phyloP scores from a whole-genome alignment of 148 eudicot genomes.

The Pouteria glomerata region DNA sequence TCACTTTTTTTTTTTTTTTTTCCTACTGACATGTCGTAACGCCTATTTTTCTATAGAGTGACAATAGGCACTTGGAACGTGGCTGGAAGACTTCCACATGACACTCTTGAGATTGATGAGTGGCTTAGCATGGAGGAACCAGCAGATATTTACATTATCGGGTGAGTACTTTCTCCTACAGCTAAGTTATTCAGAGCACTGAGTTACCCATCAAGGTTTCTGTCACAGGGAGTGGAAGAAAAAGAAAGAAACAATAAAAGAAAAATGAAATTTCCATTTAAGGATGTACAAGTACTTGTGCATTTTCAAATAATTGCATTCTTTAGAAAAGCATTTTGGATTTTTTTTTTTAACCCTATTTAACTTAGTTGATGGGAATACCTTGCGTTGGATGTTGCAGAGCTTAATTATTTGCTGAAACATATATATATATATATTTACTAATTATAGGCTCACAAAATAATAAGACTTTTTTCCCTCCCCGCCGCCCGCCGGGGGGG shows the following conservation, averaged over 20 bases:
- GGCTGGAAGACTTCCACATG: slow-evolving; percentile 65
- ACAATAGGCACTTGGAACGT: slow-evolving; percentile 89
- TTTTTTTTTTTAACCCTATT: too few relatives aligned
- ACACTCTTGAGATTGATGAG: slow-evolving; percentile 67
- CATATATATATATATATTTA: too few relatives aligned
- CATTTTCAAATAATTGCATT: background rate
- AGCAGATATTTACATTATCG: slow-evolving; percentile 79
- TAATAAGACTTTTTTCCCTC: too few relatives aligned
- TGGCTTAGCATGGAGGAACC: slow-evolving; percentile 82
- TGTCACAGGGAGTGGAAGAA: background rate
- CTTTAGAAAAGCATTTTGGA: background rate
- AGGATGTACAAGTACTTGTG: background rate
- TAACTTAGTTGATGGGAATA: too few relatives aligned
- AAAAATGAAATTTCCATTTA: background rate
- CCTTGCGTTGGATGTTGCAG: too few relatives aligned
- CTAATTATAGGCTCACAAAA: too few relatives aligned
- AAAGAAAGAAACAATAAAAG: background rate
- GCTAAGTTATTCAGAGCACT: background rate
- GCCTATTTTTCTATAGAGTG: slow-evolving; percentile 35
- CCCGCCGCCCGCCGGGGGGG: too few relatives aligned
- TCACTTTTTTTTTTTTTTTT: background rate
- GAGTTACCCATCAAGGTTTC: background rate
- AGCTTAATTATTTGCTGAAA: too few relatives aligned
- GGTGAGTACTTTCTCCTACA: slow-evolving; percentile 35
- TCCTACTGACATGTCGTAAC: background rate